These are phyloP conservation scores for Volvariella surrecta DNA, from an alignment of 1,284 basidiomycete genomes.

Conservation along the genomic window DNA sequence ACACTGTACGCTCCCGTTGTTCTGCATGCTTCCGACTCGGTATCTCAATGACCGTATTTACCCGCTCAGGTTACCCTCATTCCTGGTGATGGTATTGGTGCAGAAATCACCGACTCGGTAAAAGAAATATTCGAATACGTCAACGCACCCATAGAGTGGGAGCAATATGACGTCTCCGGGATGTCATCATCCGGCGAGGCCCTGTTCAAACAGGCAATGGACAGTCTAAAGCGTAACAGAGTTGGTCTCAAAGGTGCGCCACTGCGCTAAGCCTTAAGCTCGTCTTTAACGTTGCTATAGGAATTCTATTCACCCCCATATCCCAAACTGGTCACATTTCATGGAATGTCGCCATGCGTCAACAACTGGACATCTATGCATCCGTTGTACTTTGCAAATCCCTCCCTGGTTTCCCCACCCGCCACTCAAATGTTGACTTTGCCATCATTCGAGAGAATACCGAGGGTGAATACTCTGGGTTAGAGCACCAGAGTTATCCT, in stretches of 20 bases:
- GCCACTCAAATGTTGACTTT: constrained; percentile 96
- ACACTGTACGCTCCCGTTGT: constrained; percentile 54
- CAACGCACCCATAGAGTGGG: constrained; percentile 99
- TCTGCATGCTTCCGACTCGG: constrained; percentile 7
- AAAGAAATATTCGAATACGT: constrained; percentile 98
- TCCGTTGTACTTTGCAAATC: constrained; percentile 98
- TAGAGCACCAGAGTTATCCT: constrained; percentile 97
- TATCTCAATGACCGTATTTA: constrained; percentile 13
- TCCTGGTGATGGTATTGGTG: constrained; percentile 95
- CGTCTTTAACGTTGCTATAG: constrained; percentile 29
- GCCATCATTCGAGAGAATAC: constrained; percentile 99
- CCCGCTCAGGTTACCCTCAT: constrained; percentile 78
- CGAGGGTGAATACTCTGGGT: constrained; percentile 98
- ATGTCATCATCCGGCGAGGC: constrained; percentile 92
- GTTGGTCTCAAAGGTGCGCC: constrained; percentile 93
- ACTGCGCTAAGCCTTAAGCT: constrained; percentile 6
- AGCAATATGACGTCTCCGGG: constrained; percentile 97
- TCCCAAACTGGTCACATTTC: constrained; percentile 96
- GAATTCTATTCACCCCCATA: constrained; percentile 98
- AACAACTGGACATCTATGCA: constrained; percentile 98
- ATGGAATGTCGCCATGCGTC: constrained; percentile 99
- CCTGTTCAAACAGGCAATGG: constrained; percentile 97
- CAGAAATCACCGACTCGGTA: constrained; percentile 96
- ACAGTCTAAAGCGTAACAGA: constrained; percentile 92
- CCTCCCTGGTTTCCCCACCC: constrained; percentile 93